These are phyloP conservation scores for Vitis riparia DNA, from an alignment of 164 flowering plant species.

Conservation along the genomic window DNA sequence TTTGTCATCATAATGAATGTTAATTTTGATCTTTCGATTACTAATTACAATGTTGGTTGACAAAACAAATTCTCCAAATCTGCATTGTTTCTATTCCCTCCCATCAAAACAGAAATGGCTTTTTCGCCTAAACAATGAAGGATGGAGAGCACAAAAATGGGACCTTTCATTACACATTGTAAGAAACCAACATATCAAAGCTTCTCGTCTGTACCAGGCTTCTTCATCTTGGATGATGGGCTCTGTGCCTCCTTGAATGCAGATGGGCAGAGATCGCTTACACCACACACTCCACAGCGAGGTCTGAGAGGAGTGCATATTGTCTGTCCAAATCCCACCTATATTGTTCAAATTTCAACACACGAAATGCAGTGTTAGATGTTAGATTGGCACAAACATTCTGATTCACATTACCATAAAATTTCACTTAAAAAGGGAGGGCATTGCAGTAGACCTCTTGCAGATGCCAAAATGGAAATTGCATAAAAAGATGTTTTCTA, in stretches of 20 bases:
- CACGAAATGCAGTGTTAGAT: too few species aligned
- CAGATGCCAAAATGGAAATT: too few species aligned
- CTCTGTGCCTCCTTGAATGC: constrained; percentile 78
- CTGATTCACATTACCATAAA: too few species aligned
- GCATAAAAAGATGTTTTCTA: too few species aligned
- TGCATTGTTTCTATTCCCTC: not conserved
- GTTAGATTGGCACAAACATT: too few species aligned
- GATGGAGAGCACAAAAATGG: not conserved
- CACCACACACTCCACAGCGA: constrained; percentile 63
- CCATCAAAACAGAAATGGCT: not conserved
- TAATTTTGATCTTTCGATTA: too few species aligned
- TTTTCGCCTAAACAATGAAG: too few species aligned
- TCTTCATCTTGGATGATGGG: constrained; percentile 48
- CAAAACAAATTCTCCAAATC: not conserved
- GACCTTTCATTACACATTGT: not conserved
- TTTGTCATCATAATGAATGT: too few species aligned
- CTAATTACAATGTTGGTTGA: not conserved
- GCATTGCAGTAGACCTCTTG: too few species aligned
- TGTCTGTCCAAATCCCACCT: constrained; percentile 99
- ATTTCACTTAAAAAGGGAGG: too few species aligned
- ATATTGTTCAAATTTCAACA: constrained; percentile 5
- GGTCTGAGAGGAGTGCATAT: constrained; percentile 92
- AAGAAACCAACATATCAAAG: constrained; percentile 2
- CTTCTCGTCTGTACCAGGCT: constrained; percentile 23
- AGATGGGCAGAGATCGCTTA: constrained; percentile 76